A percentile compares a stretch with the other conserved stretches of the same genome.
phyloP scores from a whole-genome alignment of 1,284 basidiomycete genomes.

The Ceratobasidium papillatum region DNA sequence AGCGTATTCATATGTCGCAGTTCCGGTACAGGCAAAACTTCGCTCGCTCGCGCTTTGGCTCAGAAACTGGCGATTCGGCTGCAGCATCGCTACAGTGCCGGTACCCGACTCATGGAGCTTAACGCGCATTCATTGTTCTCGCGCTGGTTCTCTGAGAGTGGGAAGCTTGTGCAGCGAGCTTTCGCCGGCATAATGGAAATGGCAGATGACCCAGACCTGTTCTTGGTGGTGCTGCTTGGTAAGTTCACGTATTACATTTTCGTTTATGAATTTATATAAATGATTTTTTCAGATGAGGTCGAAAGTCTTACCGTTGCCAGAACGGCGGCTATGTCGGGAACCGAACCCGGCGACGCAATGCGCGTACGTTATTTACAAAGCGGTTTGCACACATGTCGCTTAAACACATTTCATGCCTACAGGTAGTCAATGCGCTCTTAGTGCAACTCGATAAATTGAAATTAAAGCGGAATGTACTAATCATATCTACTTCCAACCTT shows the following conservation, averaged over 20 bases:
- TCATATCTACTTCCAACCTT: constrained; percentile 97
- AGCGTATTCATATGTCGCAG: constrained; percentile 30
- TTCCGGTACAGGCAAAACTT: constrained; percentile 98
- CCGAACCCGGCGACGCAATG: constrained; percentile 95
- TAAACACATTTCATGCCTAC: constrained; percentile 20
- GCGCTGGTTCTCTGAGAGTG: constrained; percentile 98
- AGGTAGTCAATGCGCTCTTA: constrained; percentile 97
- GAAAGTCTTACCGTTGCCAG: constrained; percentile 94
- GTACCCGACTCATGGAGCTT: constrained; percentile 90
- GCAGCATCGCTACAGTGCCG: constrained; percentile 67
- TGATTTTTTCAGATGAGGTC: constrained; percentile 85
- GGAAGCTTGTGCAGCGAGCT: constrained; percentile 95
- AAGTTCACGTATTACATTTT: constrained; percentile 29
- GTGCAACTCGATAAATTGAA: constrained; percentile 98
- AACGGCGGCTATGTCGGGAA: constrained; percentile 91
- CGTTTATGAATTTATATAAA: constrained; percentile 60
- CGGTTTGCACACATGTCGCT: not conserved
- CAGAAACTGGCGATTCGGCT: constrained; percentile 95
- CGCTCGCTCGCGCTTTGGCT: constrained; percentile 90
- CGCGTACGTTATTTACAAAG: constrained; percentile 63
- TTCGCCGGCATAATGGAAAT: constrained; percentile 91
- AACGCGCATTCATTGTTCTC: constrained; percentile 97
- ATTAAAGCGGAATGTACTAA: constrained; percentile 89
- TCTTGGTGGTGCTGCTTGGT: constrained; percentile 96
- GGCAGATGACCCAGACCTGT: constrained; percentile 87